phyloP scores from a whole-genome alignment of 2,329 filamentous ascomycete species.

The Mycocentrospora acerina region DNA sequence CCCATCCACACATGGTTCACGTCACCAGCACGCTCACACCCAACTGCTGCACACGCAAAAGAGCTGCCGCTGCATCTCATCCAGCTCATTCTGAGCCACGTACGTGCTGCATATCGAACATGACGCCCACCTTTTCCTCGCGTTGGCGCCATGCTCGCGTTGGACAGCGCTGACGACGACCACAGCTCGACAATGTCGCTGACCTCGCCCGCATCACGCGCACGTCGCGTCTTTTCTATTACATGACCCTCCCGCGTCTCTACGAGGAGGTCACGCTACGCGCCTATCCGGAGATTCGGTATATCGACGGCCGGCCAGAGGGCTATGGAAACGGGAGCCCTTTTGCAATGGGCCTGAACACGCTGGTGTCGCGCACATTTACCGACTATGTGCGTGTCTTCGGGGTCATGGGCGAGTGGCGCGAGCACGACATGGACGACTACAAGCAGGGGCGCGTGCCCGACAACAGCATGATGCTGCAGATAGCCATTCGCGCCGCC shows the following conservation, averaged over 20 bases:
- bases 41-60: slow-evolving; percentile 29
- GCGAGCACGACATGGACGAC: slow-evolving; percentile 59
- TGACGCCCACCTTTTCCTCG: not conserved
- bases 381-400: slow-evolving; percentile 56
- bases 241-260: slow-evolving; percentile 64
- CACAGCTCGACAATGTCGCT: slow-evolving; percentile 57
- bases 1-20: slow-evolving; percentile 37
- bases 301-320: slow-evolving; percentile 58
- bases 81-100: slow-evolving; percentile 57
- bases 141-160: slow-evolving; percentile 13
- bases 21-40: slow-evolving; percentile 34
- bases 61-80: slow-evolving; percentile 61
- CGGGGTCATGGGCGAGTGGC: slow-evolving; percentile 58
- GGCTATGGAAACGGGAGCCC: slow-evolving; percentile 64
- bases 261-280: slow-evolving; percentile 59
- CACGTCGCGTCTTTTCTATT: slow-evolving; percentile 63
- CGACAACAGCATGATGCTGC: slow-evolving; percentile 66
- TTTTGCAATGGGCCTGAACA: slow-evolving; percentile 64
- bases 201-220: slow-evolving; percentile 62
- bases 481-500: slow-evolving; percentile 60
- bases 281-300: slow-evolving; percentile 61
- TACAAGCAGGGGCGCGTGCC: slow-evolving; percentile 61
- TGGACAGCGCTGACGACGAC: slow-evolving; percentile 9
- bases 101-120: slow-evolving; percentile 35
- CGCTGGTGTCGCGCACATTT: slow-evolving; percentile 59